These are phyloP conservation scores for Cladophialophora bantiana DNA, from an alignment of 2,329 filamentous ascomycete genomes.

Conservation along the genomic window DNA sequence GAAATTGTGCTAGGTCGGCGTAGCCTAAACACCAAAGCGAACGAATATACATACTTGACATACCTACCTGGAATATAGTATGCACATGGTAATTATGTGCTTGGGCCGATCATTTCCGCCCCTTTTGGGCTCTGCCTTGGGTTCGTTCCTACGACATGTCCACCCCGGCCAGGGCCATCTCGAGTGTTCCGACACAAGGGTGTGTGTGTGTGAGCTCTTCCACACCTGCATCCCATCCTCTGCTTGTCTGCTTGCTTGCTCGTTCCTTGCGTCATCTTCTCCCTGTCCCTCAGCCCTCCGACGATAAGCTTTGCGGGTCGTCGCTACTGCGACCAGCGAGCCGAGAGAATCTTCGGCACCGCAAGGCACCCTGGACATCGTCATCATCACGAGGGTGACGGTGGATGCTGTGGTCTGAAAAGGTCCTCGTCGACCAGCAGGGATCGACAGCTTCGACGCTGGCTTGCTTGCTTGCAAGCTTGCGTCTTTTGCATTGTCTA, in stretches of 20 bases:
- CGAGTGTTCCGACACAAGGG: no score
- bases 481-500: background rate
- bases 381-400: background rate
- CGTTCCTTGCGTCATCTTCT: conserved; percentile 6
- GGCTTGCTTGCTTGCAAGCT: background rate
- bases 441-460: background rate
- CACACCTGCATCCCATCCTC: background rate
- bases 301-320: background rate
- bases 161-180: no score
- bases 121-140: no score
- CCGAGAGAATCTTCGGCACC: background rate
- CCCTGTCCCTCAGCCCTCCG: background rate
- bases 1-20: no score
- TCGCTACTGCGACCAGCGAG: background rate
- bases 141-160: no score
- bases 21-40: no score
- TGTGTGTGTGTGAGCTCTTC: no score
- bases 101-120: no score
- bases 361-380: background rate
- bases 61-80: no score
- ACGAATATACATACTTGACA: no score
- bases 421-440: background rate
- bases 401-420: background rate
- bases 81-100: no score
- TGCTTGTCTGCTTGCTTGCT: background rate